These are phyloP conservation scores for Teratosphaeria zuluensis DNA, from an alignment of 2,329 filamentous ascomycete species.

Conservation along the genomic window DNA sequence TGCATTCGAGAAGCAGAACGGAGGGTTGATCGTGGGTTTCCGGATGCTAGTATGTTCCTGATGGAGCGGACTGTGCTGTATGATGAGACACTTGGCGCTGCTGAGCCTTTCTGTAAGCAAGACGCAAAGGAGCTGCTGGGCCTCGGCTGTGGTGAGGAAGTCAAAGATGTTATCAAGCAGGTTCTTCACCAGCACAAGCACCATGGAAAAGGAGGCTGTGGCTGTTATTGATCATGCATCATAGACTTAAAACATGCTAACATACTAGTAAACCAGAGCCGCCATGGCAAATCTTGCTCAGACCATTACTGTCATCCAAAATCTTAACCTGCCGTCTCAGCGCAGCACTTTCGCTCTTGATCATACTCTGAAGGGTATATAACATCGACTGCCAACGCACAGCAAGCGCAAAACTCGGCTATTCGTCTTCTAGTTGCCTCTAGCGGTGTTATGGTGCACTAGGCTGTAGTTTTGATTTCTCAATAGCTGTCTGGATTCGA, in stretches of 20 bases:
- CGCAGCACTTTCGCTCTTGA: neutral
- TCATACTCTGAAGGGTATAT: neutral
- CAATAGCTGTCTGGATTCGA: neutral
- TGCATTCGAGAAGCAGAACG: conserved; percentile 26
- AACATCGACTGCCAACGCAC: neutral
- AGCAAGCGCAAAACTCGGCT: neutral
- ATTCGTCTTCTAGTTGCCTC: neutral
- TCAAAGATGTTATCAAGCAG: conserved; percentile 10
- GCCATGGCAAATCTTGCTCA: neutral
- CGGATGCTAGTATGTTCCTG: conserved; percentile 30
- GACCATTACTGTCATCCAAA: neutral
- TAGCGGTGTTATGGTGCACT: neutral
- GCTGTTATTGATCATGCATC: conserved; percentile 18
- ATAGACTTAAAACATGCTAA: neutral
- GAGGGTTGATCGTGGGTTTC: conserved; percentile 28
- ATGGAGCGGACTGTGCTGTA: conserved; percentile 30
- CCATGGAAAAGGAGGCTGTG: conserved; percentile 24
- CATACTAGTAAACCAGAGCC: neutral
- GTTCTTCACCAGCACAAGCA: conserved; percentile 15
- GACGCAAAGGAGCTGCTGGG: conserved; percentile 12
- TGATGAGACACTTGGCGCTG: conserved; percentile 20
- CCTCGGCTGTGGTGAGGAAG: conserved; percentile 7
- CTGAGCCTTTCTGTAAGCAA: conserved; percentile 17
- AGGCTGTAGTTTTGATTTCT: neutral
- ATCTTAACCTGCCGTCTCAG: neutral